A percentile compares a stretch with the other conserved stretches of the same genome.
These are phyloP conservation scores for Kodamaea sp. DNA, from an alignment of 1,139 yeast genomes.

Conservation along the genomic window DNA sequence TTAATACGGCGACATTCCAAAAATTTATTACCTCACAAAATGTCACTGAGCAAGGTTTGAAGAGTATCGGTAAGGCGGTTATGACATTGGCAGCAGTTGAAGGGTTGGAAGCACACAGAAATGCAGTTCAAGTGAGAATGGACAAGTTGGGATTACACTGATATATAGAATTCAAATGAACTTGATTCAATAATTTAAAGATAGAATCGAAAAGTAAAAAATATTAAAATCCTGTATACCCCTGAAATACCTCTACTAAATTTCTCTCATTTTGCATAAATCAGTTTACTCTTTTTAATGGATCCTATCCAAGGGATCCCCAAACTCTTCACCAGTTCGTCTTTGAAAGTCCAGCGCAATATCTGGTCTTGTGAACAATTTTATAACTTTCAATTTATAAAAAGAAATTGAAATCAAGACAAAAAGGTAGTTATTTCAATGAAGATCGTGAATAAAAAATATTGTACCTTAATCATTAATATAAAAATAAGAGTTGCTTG, in stretches of 20 bases:
- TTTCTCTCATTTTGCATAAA: no score
- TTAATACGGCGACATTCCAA: slow-evolving; percentile 91
- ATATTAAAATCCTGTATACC: no score
- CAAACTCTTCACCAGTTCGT: no score
- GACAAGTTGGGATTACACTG: slow-evolving; percentile 59
- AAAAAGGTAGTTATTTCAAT: neutral
- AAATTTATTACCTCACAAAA: slow-evolving; percentile 93
- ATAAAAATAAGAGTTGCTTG: neutral
- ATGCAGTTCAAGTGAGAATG: slow-evolving; percentile 93
- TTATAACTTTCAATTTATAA: slow-evolving; percentile 63
- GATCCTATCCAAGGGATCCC: no score
- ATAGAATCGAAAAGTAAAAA: no score
- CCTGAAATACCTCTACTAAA: no score
- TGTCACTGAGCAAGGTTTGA: slow-evolving; percentile 78
- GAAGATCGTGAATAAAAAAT: no score
- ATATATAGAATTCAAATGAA: no score
- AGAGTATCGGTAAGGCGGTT: slow-evolving; percentile 88
- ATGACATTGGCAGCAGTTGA: slow-evolving; percentile 96
- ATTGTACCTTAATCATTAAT: neutral
- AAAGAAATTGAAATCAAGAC: neutral
- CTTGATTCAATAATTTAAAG: no score
- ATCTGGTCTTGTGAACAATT: slow-evolving; percentile 55
- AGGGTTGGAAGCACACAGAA: slow-evolving; percentile 95
- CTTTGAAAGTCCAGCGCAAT: slow-evolving; percentile 83
- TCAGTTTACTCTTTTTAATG: no score